Evolutionary conservation across 805 yeast genomes (phyloP).

Genomic region (Yamadazyma sp.): DNA sequence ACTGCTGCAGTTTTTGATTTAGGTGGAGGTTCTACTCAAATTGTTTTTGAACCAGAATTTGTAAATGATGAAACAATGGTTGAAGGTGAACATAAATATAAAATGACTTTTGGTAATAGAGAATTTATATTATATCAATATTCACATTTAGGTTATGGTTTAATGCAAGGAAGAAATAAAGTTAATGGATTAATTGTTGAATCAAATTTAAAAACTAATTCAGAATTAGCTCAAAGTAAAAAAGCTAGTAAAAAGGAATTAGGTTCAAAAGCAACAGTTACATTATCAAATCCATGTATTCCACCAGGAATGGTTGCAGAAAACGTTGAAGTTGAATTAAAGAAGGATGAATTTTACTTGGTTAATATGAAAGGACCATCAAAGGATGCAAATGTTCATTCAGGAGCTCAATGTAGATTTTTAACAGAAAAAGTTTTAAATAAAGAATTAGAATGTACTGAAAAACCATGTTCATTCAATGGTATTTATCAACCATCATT

Average conservation of each 20-base stretch:
- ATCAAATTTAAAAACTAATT: conserved; percentile 36
- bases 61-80: conserved; percentile 56
- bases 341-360: conserved; percentile 39
- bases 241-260: conserved; percentile 23
- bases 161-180: conserved; percentile 89
- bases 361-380: conserved; percentile 66
- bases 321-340: conserved; percentile 58
- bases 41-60: conserved; percentile 93
- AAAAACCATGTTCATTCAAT: conserved; percentile 89
- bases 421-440: conserved; percentile 79
- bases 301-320: conserved; percentile 71
- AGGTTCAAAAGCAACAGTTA: conserved; percentile 35
- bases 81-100: conserved; percentile 87
- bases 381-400: conserved; percentile 22
- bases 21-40: conserved; percentile 98
- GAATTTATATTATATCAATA: conserved; percentile 83
- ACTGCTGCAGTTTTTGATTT: conserved; percentile 97
- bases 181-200: conserved; percentile 66
- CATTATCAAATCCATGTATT: conserved; percentile 77
- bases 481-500: conserved; percentile 97
- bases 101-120: conserved; percentile 75
- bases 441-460: conserved; percentile 74
- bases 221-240: conserved; percentile 19
- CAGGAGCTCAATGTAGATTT: conserved; percentile 82
- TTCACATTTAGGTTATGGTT: conserved; percentile 93